Conservation (phyloP, 1,284 basidiomycete genomes). For the Marasmius oreades region DNA sequence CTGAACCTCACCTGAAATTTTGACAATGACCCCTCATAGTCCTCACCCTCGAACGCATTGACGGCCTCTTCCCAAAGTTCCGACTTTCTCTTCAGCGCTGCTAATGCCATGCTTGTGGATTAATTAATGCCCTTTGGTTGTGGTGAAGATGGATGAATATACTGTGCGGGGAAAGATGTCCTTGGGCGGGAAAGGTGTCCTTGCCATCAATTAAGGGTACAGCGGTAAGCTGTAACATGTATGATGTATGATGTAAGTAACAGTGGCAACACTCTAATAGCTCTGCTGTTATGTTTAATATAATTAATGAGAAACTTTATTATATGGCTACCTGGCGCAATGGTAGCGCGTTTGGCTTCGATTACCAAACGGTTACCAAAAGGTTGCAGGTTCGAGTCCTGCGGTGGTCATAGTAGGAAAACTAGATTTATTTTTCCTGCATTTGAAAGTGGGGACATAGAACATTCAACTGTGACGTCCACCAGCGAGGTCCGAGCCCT, state of each 20-base stretch:
- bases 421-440: neutral
- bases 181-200: neutral
- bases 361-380: slow-evolving; percentile 54
- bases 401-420: slow-evolving; percentile 63
- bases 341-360: slow-evolving; percentile 89
- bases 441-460: neutral
- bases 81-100: slow-evolving; percentile 35
- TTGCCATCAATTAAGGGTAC: no score
- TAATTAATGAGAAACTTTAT: no score
- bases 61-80: slow-evolving; percentile 58
- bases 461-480: no score
- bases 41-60: slow-evolving; percentile 51
- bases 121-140: neutral
- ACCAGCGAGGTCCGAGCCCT: no score
- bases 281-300: no score
- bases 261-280: no score
- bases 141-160: neutral
- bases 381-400: slow-evolving; percentile 90
- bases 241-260: no score
- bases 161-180: neutral
- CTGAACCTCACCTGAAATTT: slow-evolving; percentile 41
- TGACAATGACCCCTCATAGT: slow-evolving; percentile 47
- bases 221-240: no score
- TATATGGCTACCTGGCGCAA: slow-evolving; percentile 68
- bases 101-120: slow-evolving; percentile 8